These are phyloP conservation scores for Mycena citricolor DNA, from an alignment of 1,284 basidiomycete genomes.

Conservation along the genomic window DNA sequence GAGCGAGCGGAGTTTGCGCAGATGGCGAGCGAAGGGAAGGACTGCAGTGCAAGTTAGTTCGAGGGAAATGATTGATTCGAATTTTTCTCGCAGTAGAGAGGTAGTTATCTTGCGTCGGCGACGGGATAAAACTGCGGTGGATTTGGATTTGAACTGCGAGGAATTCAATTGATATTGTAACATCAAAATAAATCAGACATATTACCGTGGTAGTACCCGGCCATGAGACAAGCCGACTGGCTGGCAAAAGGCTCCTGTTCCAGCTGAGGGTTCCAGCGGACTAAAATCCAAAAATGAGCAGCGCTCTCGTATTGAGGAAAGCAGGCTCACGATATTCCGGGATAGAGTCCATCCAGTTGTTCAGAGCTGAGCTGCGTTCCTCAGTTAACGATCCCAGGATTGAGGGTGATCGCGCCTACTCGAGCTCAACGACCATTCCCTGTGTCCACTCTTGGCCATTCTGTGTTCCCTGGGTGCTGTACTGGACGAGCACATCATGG, in stretches of 20 bases:
- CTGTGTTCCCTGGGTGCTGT: conserved; percentile 47
- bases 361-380: conserved; percentile 40
- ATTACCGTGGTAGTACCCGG: conserved; percentile 46
- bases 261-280: conserved; percentile 51
- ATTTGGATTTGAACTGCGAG: conserved; percentile 48
- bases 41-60: conserved; percentile 1
- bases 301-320: conserved; percentile 25
- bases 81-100: conserved; percentile 12
- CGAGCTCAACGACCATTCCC: conserved; percentile 49
- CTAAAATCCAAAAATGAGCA: conserved; percentile 26
- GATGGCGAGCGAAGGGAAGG: conserved; percentile 62
- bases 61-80: neutral
- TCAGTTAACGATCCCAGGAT: neutral
- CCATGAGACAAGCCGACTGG: conserved; percentile 54
- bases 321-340: conserved; percentile 44
- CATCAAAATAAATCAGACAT: neutral
- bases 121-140: conserved; percentile 64
- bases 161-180: neutral
- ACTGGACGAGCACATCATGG: conserved; percentile 33
- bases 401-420: conserved; percentile 33
- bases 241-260: conserved; percentile 45
- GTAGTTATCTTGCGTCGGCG: conserved; percentile 24
- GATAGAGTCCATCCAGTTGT: conserved; percentile 55
- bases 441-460: conserved; percentile 44
- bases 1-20: conserved; percentile 69